These are phyloP conservation scores for Oryza glumipatula DNA, from an alignment of 176 grass and related monocot genomes.

Conservation along the genomic window DNA sequence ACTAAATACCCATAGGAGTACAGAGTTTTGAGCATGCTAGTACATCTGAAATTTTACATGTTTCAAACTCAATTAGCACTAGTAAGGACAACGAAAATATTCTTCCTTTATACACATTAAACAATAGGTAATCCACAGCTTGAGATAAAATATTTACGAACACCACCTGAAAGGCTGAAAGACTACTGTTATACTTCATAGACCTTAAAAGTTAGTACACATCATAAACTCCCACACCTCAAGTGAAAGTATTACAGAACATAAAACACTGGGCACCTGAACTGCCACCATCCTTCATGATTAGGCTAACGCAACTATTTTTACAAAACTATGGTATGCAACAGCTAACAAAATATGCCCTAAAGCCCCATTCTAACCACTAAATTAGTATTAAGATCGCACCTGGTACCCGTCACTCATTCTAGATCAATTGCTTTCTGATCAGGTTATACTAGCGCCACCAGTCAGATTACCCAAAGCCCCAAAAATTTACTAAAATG, in stretches of 20 bases:
- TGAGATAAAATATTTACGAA: neutral
- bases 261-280: neutral
- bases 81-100: neutral
- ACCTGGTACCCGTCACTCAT: neutral
- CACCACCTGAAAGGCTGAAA: neutral
- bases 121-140: neutral
- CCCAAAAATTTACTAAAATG: neutral
- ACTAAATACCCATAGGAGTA: neutral
- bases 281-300: neutral
- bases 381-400: neutral
- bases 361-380: neutral
- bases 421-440: neutral
- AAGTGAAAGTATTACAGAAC: neutral
- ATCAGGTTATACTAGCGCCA: neutral
- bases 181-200: neutral
- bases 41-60: neutral
- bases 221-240: neutral
- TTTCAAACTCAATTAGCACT: neutral
- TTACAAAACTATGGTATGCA: neutral
- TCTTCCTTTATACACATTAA: neutral
- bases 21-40: conserved; percentile 9
- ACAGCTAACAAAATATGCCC: neutral
- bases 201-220: neutral
- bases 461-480: conserved; percentile 6
- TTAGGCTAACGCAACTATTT: neutral